Base-by-base conservation (phyloP, 2,329 filamentous ascomycete genomes). In the Aspergillus awamori region DNA sequence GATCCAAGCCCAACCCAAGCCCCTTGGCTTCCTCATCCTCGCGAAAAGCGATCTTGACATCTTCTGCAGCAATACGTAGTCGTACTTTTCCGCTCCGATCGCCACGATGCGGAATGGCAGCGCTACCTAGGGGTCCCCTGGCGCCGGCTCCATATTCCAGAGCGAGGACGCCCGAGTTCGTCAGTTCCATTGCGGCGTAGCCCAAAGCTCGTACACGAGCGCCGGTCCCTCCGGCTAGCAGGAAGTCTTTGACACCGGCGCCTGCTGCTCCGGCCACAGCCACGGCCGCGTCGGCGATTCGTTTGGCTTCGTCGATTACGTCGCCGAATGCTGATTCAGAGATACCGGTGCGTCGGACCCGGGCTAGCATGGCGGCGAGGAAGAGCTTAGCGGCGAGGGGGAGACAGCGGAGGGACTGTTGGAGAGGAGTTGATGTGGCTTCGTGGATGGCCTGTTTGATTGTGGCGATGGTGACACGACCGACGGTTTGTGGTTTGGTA, bases 381-480 rank as follows among this genome's bases (percentile, higher is more conserved):
- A 98, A 88, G 38, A 98, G 82, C 72, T 97, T 97, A 11, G 89
- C 88, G 26, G 89, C 85, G 45, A 97, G 83, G 0, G 95, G 92
- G 22, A 98, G 84, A 17, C 88, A 86, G 53, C 92, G 90, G 38
- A 99, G 84, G 72, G 93, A 93, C 74, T 95, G 92, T 73, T 97
- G 94, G 60, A 97, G 82, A 2, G 95, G 95, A 59, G 92, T 97
- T 4, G 91, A 93, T 0, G 94, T 98, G 5, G 94, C 93, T 79
- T 99, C 95, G 70, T 91, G 91, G 76, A 99, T 98, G 38, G 95
- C 95, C 72, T 91, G 88, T 76, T 96, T 96, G 75, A 98, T 90
- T 4, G 92, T 97, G 56, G 90, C 88, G 71, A 98, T 97, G 1
- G 93, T 97, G 43, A 99, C 95, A 55, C 89, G 85, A 38, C 75